A percentile compares a stretch with the other conserved stretches of the same genome.
Conservation (phyloP, 768 basidiomycete species). For the Artomyces pyxidatus region DNA sequence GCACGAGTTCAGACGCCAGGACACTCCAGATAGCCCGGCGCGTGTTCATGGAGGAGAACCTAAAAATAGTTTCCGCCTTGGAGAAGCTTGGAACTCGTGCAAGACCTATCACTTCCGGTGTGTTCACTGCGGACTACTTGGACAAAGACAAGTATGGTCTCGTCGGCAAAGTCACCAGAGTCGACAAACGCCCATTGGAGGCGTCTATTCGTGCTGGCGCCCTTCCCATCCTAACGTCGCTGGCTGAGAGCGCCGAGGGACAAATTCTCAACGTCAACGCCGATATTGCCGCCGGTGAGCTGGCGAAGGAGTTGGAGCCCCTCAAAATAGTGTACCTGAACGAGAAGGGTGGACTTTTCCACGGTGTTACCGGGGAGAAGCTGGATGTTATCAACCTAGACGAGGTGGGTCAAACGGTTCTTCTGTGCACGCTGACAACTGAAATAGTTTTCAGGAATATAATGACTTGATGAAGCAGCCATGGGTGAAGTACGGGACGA, state of each 20-base stretch:
- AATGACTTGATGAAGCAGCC: constrained; percentile 94
- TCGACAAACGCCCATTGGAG: constrained; percentile 95
- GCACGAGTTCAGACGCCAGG: constrained; percentile 61
- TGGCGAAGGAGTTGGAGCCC: constrained; percentile 96
- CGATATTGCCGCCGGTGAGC: constrained; percentile 95
- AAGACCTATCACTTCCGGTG: constrained; percentile 94
- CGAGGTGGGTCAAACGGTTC: constrained; percentile 48
- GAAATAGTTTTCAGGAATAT: constrained; percentile 59
- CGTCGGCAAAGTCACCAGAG: constrained; percentile 89
- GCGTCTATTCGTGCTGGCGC: constrained; percentile 95
- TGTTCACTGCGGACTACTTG: constrained; percentile 95
- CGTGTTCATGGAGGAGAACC: constrained; percentile 96
- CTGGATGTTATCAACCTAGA: constrained; percentile 95
- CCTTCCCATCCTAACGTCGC: constrained; percentile 88
- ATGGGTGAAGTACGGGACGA: constrained; percentile 99
- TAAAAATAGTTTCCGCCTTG: constrained; percentile 87
- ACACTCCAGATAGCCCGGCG: constrained; percentile 91
- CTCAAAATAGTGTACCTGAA: constrained; percentile 98
- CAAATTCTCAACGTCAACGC: constrained; percentile 99
- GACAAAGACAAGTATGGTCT: constrained; percentile 92
- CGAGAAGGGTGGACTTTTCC: constrained; percentile 97
- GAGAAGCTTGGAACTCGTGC: constrained; percentile 95
- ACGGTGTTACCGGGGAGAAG: constrained; percentile 95
- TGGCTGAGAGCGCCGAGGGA: constrained; percentile 93
- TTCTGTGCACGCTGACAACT: not conserved